Percentiles rank a stretch among this genome's conserved stretches.
Evolutionary conservation across 148 eudicot genomes (phyloP).

Genomic region (Linanthus parryae): DNA sequence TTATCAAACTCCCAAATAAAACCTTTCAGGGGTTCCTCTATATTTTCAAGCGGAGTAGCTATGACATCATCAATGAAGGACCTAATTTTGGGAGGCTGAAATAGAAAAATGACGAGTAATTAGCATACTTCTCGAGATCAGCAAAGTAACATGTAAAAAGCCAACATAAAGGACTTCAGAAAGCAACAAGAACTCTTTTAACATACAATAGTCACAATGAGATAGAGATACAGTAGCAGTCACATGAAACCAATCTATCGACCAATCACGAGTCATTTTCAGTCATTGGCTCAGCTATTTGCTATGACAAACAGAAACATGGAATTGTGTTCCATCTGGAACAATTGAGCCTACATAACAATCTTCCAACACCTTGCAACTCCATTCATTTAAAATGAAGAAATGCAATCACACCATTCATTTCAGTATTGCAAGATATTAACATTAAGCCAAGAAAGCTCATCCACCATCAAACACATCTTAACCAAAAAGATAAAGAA

Average conservation of each 20-base stretch:
- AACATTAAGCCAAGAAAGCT: too few species aligned
- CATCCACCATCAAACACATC: too few species aligned
- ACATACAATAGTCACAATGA: background rate
- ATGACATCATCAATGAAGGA: conserved; percentile 66
- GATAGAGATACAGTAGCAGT: background rate
- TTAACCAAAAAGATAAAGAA: too few species aligned
- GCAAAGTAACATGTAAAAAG: background rate
- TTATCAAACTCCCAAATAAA: conserved; percentile 97
- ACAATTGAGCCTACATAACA: too few species aligned
- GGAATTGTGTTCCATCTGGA: too few species aligned
- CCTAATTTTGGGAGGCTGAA: conserved; percentile 87
- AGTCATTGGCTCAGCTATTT: too few species aligned
- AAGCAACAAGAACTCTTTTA: background rate
- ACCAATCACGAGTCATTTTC: background rate
- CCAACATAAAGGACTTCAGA: background rate
- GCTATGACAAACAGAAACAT: too few species aligned
- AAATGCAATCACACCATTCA: too few species aligned
- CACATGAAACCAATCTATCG: background rate
- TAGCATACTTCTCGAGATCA: conserved; percentile 2
- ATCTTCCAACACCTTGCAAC: too few species aligned
- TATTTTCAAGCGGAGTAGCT: conserved; percentile 67
- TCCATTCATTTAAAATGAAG: too few species aligned
- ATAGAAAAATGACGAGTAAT: conserved; percentile 13
- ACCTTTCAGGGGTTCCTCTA: conserved; percentile 66
- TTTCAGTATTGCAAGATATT: too few species aligned